phyloP scores from a whole-genome alignment of 129 eudicot genomes.

The Saussurea involucrata region DNA sequence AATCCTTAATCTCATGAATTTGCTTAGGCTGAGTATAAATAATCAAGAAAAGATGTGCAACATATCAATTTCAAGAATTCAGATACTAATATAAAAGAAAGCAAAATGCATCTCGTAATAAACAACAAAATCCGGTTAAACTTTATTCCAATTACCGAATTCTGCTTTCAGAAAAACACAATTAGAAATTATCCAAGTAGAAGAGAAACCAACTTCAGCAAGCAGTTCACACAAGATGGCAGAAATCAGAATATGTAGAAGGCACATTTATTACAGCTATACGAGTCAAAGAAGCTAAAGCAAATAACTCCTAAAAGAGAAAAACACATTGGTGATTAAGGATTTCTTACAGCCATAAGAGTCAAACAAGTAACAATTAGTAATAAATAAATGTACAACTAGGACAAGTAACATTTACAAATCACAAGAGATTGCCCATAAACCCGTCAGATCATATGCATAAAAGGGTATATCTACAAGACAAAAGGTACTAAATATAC shows the following conservation, averaged over 20 bases:
- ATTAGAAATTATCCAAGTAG: neutral
- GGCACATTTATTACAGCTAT: neutral
- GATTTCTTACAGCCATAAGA: too few relatives aligned
- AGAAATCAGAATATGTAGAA: neutral
- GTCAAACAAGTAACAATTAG: too few relatives aligned
- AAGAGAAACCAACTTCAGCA: too few relatives aligned
- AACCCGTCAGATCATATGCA: too few relatives aligned
- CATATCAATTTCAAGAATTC: neutral
- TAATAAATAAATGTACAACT: neutral
- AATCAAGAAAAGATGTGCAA: neutral
- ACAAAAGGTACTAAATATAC: neutral
- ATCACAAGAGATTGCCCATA: neutral
- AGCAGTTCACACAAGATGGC: neutral
- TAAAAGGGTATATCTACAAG: too few relatives aligned
- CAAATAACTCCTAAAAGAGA: neutral
- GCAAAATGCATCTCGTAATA: neutral
- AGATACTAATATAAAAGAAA: neutral
- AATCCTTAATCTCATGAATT: conserved; percentile 27
- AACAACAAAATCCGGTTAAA: neutral
- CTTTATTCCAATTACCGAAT: too few relatives aligned
- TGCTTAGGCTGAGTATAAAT: conserved; percentile 20
- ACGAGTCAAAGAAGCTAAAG: neutral
- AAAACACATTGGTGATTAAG: neutral
- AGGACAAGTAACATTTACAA: neutral
- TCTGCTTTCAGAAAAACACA: neutral